phyloP scores from a whole-genome alignment of 352 stramenopile genomes.

The Phytopythium boreale region DNA sequence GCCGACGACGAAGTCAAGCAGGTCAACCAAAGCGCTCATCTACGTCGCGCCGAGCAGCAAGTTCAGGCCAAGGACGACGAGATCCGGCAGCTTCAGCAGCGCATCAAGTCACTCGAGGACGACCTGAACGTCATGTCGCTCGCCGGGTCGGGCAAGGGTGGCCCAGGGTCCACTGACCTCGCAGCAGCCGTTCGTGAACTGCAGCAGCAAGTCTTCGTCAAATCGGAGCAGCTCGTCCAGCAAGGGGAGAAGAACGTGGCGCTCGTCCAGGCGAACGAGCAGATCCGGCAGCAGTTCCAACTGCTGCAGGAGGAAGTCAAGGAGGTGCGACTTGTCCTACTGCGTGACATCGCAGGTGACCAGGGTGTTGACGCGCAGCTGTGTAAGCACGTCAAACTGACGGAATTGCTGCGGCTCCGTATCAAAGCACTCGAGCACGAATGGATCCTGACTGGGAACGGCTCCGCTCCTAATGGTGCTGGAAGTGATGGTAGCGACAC shows the following conservation, averaged over 20 bases:
- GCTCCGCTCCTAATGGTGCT: not conserved
- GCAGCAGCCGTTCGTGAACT: slow-evolving; percentile 37
- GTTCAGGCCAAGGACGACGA: slow-evolving; percentile 26
- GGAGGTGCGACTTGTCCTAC: slow-evolving; percentile 40
- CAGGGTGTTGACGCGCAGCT: slow-evolving; percentile 38
- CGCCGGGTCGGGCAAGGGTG: slow-evolving; percentile 13
- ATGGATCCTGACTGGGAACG: slow-evolving; percentile 37
- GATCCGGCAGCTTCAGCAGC: slow-evolving; percentile 29
- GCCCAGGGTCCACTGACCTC: slow-evolving; percentile 12
- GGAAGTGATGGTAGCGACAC: slow-evolving; percentile 3
- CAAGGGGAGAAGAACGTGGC: slow-evolving; percentile 70
- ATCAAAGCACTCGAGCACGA: slow-evolving; percentile 65
- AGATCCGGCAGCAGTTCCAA: slow-evolving; percentile 36
- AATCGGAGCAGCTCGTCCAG: slow-evolving; percentile 68
- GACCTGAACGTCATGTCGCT: slow-evolving; percentile 48
- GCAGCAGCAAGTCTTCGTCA: slow-evolving; percentile 69
- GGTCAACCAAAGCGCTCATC: slow-evolving; percentile 32
- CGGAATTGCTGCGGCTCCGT: slow-evolving; percentile 66
- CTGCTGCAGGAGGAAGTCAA: slow-evolving; percentile 50
- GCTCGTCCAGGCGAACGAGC: slow-evolving; percentile 39
- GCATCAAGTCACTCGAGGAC: slow-evolving; percentile 43
- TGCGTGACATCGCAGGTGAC: slow-evolving; percentile 54
- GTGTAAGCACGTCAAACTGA: slow-evolving; percentile 70
- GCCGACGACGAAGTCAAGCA: slow-evolving; percentile 29
- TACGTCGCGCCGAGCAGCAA: slow-evolving; percentile 36